Percentiles rank a stretch among this genome's conserved stretches.
Evolutionary conservation across 2,329 filamentous ascomycete species (phyloP).

Genomic region (Aspergillus sp.): DNA sequence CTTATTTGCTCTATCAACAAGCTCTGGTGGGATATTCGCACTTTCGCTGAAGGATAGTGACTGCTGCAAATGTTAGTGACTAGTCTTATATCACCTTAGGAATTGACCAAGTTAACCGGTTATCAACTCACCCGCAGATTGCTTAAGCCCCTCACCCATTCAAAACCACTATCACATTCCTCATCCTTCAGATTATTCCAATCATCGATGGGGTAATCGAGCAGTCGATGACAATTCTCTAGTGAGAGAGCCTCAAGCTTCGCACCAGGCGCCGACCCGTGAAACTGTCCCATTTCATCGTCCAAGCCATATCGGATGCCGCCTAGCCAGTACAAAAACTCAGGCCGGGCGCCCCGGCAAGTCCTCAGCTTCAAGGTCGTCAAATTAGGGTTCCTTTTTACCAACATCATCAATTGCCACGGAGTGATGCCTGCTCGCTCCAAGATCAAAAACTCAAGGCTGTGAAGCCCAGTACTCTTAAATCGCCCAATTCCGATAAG

Average conservation of each 20-base stretch:
- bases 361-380: constrained; percentile 31
- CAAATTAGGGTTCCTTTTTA: constrained; percentile 30
- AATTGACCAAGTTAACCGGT: neutral
- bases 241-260: constrained; percentile 27
- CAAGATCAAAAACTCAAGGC: constrained; percentile 30
- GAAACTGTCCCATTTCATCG: neutral
- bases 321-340: constrained; percentile 38
- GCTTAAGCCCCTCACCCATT: constrained; percentile 27
- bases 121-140: constrained; percentile 22
- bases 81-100: neutral
- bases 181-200: constrained; percentile 7
- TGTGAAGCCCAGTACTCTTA: constrained; percentile 21
- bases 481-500: constrained; percentile 30
- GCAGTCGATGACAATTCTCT: constrained; percentile 27
- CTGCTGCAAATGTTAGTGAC: constrained; percentile 11
- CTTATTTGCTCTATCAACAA: constrained; percentile 25
- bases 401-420: constrained; percentile 34
- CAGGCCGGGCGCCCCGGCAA: constrained; percentile 32
- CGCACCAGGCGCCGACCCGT: constrained; percentile 19
- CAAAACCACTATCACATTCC: constrained; percentile 22
- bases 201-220: constrained; percentile 14
- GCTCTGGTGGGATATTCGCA: constrained; percentile 20
- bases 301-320: constrained; percentile 19
- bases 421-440: constrained; percentile 36
- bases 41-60: constrained; percentile 31